Percentiles rank a stretch among this genome's conserved stretches.
phyloP scores from a whole-genome alignment of 2,329 filamentous ascomycete genomes.

The Ophiostoma tasmaniense region DNA sequence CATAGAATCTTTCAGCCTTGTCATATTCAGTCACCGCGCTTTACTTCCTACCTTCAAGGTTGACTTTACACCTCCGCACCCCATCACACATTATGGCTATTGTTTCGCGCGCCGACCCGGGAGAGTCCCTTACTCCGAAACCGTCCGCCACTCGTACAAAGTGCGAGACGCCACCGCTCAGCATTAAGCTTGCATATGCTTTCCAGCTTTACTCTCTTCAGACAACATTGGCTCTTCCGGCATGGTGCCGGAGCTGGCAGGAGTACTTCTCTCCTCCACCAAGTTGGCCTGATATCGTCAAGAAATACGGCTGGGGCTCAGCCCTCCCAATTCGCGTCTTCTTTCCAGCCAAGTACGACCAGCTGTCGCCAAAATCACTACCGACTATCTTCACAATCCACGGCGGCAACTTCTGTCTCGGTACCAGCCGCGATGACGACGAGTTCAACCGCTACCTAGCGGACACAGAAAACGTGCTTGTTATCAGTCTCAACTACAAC shows the following conservation, averaged over 20 bases:
- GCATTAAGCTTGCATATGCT: background rate
- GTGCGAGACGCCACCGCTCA: background rate
- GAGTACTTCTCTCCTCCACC: background rate
- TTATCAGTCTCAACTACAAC: background rate
- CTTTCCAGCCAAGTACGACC: background rate
- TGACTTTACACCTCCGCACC: background rate
- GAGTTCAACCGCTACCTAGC: background rate
- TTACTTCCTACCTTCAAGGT: background rate
- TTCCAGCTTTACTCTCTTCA: background rate
- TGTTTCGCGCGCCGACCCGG: background rate
- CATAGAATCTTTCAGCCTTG: background rate
- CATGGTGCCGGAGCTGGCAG: background rate
- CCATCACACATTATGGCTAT: background rate
- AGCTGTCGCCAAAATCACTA: background rate
- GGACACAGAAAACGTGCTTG: background rate
- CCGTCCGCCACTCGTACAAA: background rate
- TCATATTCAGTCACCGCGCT: background rate
- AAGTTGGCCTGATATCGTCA: background rate
- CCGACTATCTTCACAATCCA: background rate
- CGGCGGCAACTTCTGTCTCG: background rate
- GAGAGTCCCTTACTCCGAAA: background rate
- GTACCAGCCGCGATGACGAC: background rate
- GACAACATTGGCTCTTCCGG: background rate
- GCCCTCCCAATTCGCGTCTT: background rate
- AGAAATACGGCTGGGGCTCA: background rate